These are phyloP conservation scores for Vitis hybrid DNA, from an alignment of 177 flowering plant species.

Conservation along the genomic window DNA sequence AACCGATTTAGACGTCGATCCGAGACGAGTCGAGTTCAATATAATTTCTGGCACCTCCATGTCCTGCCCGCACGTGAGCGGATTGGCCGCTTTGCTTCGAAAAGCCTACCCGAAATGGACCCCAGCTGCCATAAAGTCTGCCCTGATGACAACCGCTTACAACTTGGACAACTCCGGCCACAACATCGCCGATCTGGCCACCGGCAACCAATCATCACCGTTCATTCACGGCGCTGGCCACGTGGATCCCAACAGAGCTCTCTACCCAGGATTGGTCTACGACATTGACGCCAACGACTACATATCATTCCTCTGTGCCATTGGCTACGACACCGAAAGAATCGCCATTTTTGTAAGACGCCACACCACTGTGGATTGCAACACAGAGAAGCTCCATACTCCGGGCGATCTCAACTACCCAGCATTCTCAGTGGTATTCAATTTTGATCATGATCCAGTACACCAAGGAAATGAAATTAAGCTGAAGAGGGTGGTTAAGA, in stretches of 20 bases:
- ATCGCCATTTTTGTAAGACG: conserved; percentile 53
- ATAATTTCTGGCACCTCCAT: conserved; percentile 90
- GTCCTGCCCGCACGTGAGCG: conserved; percentile 93
- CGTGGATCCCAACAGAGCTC: conserved; percentile 80
- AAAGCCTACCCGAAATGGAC: conserved; percentile 74
- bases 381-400: conserved; percentile 13
- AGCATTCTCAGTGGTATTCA: conserved; percentile 70
- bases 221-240: conserved; percentile 86
- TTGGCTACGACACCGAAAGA: conserved; percentile 47
- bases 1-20: conserved; percentile 72
- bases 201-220: conserved; percentile 62
- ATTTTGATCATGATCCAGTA: neutral
- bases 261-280: conserved; percentile 81
- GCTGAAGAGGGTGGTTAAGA: conserved; percentile 64
- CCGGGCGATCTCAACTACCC: conserved; percentile 91
- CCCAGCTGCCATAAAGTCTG: conserved; percentile 83
- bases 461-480: conserved; percentile 22
- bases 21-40: conserved; percentile 76
- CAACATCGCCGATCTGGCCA: conserved; percentile 64
- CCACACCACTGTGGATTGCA: conserved; percentile 36
- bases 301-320: conserved; percentile 65
- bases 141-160: conserved; percentile 81
- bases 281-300: conserved; percentile 53
- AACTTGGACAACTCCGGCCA: conserved; percentile 53
- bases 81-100: conserved; percentile 76